Base-by-base conservation (phyloP, 2,329 filamentous ascomycete genomes). In the Hirsutella minnesotensis region DNA sequence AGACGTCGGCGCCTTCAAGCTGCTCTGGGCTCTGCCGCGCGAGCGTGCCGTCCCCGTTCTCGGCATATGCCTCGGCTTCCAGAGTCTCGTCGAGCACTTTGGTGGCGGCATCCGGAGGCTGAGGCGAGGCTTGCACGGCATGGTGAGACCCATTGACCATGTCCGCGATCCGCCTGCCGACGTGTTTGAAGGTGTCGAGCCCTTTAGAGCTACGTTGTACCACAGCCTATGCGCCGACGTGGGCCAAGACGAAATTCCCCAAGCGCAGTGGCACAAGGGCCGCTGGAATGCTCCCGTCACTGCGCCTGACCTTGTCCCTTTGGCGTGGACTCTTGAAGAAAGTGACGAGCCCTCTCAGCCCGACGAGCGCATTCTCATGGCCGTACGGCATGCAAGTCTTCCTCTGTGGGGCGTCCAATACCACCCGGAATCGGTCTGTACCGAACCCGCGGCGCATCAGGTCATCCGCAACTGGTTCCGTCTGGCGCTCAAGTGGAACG, bases 391-490 rank as follows among this genome's bases (percentile, higher is more conserved):
- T 58, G 63, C 58, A 16, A 56, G 49, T 1, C 81, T 78, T 49
- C 88, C 89, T 0, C 84, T 90, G 49, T 94, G 84, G 81, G 89
- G 84, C 0, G 70, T 95, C 16, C 89, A 95, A 56, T 95, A 92
- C 53, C 88, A 95, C 55, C 88, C 88, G 0, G 88, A 95, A 60
- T 94, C 86, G 0, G 76, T 87, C 13, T 94, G 87, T 58, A 94
- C 88, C 4, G 83, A 86, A 33, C 63, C 69, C 3, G 72, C 74
- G 46, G 81, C 83, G 2, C 74, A 72, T 18, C 64, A 66, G 13
- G 68, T 94, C 21, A 68, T 94, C 30, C 61, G 61, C 40, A 86
- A 85, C 53, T 95, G 88, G 86, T 92, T 88, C 72, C 56, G 60
- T 4, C 69, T 77, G 54, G 79, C 80, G 1, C 62, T 70, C 43